Base-by-base conservation (phyloP, 345 rosid genomes). In the Arabis alpina region DNA sequence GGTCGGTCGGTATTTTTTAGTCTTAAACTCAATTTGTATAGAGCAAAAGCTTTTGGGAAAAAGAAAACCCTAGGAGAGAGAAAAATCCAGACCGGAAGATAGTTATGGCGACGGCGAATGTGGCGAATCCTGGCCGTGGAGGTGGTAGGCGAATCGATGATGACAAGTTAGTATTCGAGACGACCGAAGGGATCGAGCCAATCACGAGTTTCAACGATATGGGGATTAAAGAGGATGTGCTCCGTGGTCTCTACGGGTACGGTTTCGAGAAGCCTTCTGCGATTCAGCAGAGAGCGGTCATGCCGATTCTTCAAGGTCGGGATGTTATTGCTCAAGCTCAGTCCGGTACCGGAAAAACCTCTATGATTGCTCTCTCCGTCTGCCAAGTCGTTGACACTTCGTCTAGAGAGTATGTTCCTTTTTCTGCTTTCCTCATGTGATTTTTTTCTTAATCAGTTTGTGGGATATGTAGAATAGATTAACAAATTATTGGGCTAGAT, bases 281-380 rank as follows among this genome's bases (percentile, higher is more conserved):
- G 10, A 94, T 94, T 61, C 99, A 94, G 57, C 98, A 91, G 79
- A 84, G 98, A 23, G 98, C 98, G 0, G 93, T 94, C 13, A 84
- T 94, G 96, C 98, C 98, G 3, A 89, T 94, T 45, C 82, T 94
- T 41, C 85, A 82, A 68, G 98, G 99, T 3, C 88, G 98, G 0
- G 99, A 94, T 61, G 98, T 92, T 8, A 94, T 94, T 25, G 98
- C 99, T 3, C 97, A 94, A 79, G 99, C 99, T 2, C 99, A 91
- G 66, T 94, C 97, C n/a, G 99, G 99, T 77, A 94, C 97, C 0
- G 98, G 98, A 3, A 94, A 94, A 73, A 89, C 96, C 61, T 89
- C 98, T 53, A 88, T 94, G 99, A 92, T 94, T 74, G 98, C 96
- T 8, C 93, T 94, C 77, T 81, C 97, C 37, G 99, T 82, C 64